A percentile compares a stretch with the other conserved stretches of the same genome.
These are phyloP conservation scores for Penicillium pulvis DNA, from an alignment of 495 filamentous ascomycete species.

Conservation along the genomic window DNA sequence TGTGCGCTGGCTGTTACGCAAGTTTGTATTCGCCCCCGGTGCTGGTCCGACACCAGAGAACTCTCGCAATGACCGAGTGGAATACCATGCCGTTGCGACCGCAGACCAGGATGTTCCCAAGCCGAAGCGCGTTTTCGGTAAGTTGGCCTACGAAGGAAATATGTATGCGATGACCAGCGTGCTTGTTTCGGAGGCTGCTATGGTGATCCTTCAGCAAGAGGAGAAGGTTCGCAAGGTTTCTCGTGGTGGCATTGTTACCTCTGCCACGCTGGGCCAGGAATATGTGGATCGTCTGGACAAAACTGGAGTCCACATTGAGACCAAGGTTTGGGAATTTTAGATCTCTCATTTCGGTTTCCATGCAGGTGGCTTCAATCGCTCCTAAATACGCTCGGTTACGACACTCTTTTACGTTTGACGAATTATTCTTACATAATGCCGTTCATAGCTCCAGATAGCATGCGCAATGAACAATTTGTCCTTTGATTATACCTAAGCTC, in stretches of 20 bases:
- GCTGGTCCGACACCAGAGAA: constrained; percentile 63
- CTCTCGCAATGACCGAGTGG: constrained; percentile 56
- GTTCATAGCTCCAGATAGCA: not conserved
- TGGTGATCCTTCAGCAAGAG: constrained; percentile 67
- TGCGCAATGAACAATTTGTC: not conserved
- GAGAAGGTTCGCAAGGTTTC: constrained; percentile 57
- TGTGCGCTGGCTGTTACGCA: constrained; percentile 54
- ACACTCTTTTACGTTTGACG: not conserved
- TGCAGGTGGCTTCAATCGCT: not conserved
- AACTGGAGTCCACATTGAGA: constrained; percentile 65
- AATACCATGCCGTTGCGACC: constrained; percentile 66
- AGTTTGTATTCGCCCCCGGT: constrained; percentile 64
- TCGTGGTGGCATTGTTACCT: constrained; percentile 73
- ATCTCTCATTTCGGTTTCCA: not conserved
- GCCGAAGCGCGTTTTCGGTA: constrained; percentile 57
- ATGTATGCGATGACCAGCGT: constrained; percentile 72
- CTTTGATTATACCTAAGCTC: not conserved
- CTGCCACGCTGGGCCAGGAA: constrained; percentile 78
- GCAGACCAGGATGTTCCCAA: constrained; percentile 52
- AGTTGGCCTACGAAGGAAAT: constrained; percentile 59
- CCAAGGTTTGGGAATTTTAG: constrained; percentile 39
- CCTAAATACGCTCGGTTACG: not conserved
- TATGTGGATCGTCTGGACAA: constrained; percentile 71
- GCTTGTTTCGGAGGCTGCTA: constrained; percentile 68
- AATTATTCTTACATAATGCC: not conserved